Evolutionary conservation across 1,284 basidiomycete genomes (phyloP), one percentile per base, ranked within the genome.

Genomic region (Thelephora terrestris): DNA sequence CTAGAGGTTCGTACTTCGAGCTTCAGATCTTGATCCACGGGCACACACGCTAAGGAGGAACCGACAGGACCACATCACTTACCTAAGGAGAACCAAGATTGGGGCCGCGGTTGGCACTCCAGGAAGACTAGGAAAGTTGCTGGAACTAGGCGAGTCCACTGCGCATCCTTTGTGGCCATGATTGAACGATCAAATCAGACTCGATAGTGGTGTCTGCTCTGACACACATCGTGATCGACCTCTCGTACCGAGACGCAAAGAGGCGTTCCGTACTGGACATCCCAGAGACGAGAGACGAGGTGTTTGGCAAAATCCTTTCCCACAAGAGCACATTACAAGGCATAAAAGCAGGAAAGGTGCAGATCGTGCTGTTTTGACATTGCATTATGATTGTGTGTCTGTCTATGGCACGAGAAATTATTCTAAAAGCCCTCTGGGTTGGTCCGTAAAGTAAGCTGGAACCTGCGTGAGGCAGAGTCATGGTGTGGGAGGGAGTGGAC

Each of bases 361-460:
- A 85, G 57, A 60, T 92, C 20, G 83, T 90, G 40, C 64, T 91
- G 57, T 85, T 87, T 61, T 90, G 71, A 62, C n/a, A 7, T 49
- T 47, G 17, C 6, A 42, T 42, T 42, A 21, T 25, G 25, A 25
- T n/a, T 23, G 5, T 12, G 7, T 7, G 29, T 39, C 43, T 47
- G 45, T 25, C 43, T 25, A 43, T 48, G 43, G 37, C 34, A 39
- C 29, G 34, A 23, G 21, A 50, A 36, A 51, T 43, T 51, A 50
- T n/a, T 47, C 68, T 77, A 95, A 75, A 95, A 95, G 60, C 91
- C 91, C 64, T 80, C 82, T 4, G 91, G 92, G 64, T 95, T 95
- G 43, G 79, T 81, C 58, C 91, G 73, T 20, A 87, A 71, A 34
- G 91, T 92, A 55, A 91, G 64, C 89, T 92, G 61, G 23, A 39